phyloP scores from a whole-genome alignment of 345 rosid species.

The Euphorbia pulcherrima region DNA sequence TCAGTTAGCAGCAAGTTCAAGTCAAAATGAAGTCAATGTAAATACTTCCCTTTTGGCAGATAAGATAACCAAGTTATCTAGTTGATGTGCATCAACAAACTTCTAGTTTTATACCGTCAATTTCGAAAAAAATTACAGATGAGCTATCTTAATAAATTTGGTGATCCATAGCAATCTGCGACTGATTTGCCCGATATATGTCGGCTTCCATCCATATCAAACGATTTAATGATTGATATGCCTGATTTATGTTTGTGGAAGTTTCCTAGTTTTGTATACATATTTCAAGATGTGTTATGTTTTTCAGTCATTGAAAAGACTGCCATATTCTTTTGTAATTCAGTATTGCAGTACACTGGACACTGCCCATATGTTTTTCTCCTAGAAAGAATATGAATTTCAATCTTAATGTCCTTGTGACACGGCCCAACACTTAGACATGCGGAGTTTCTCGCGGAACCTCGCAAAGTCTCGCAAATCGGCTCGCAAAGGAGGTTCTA shows the following conservation, averaged over 20 bases:
- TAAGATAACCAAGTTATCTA: conserved; percentile 11
- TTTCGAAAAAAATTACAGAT: conserved; percentile 16
- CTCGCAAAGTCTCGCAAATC: no score
- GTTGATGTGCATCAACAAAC: conserved; percentile 18
- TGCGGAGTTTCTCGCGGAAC: no score
- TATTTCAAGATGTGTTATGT: conserved; percentile 1
- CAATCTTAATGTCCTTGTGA: no score
- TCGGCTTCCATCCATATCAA: conserved; percentile 13
- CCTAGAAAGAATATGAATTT: no score
- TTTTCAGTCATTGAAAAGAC: neutral
- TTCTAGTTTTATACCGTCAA: conserved; percentile 5
- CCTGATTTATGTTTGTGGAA: conserved; percentile 4
- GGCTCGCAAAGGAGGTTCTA: no score
- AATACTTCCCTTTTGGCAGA: neutral
- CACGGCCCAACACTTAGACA: no score
- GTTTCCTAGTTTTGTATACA: neutral
- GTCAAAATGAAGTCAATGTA: conserved; percentile 21
- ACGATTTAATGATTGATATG: conserved; percentile 20
- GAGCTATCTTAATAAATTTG: conserved; percentile 26
- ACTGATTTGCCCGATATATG: conserved; percentile 7
- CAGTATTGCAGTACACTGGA: neutral
- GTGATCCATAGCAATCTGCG: conserved; percentile 13
- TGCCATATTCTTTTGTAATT: conserved; percentile 15
- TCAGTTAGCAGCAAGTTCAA: conserved; percentile 55
- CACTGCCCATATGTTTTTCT: neutral